phyloP scores from a whole-genome alignment of 2,329 filamentous ascomycete species.

The Metarhizium rileyi region DNA sequence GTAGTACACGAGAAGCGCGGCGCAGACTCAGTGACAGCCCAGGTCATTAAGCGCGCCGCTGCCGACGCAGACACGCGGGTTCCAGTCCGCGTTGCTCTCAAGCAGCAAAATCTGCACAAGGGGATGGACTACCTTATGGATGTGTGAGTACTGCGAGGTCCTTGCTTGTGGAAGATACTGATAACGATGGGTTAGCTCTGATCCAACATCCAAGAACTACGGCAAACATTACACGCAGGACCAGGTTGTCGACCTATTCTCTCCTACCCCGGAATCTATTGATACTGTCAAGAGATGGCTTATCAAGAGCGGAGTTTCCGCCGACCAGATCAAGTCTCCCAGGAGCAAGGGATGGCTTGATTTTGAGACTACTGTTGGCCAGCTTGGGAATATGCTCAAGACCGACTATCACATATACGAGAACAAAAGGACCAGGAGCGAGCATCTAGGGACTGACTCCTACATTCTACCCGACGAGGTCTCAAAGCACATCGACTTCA shows the following conservation, averaged over 20 bases:
- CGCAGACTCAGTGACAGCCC: constrained; percentile 10
- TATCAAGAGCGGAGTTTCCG: constrained; percentile 36
- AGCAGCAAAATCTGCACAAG: constrained; percentile 35
- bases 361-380: constrained; percentile 42
- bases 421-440: constrained; percentile 22
- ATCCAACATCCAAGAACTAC: constrained; percentile 34
- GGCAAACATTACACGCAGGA: constrained; percentile 36
- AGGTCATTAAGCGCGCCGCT: constrained; percentile 14
- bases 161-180: no score
- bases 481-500: constrained; percentile 28
- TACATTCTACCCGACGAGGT: constrained; percentile 30
- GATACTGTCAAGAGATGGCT: constrained; percentile 44
- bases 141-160: no score
- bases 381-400: constrained; percentile 43
- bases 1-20: constrained; percentile 24
- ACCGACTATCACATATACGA: constrained; percentile 42
- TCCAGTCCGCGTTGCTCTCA: constrained; percentile 32
- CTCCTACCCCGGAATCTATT: constrained; percentile 32
- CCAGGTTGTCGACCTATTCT: constrained; percentile 33
- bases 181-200: constrained; percentile 14
- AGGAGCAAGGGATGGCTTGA: constrained; percentile 42
- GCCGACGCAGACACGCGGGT: constrained; percentile 13
- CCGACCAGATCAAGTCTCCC: constrained; percentile 36
- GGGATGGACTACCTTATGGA: constrained; percentile 27
- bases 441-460: constrained; percentile 30